Evolutionary conservation across 2,329 filamentous ascomycete species (phyloP).

Genomic region (Elsinoe arachidis): DNA sequence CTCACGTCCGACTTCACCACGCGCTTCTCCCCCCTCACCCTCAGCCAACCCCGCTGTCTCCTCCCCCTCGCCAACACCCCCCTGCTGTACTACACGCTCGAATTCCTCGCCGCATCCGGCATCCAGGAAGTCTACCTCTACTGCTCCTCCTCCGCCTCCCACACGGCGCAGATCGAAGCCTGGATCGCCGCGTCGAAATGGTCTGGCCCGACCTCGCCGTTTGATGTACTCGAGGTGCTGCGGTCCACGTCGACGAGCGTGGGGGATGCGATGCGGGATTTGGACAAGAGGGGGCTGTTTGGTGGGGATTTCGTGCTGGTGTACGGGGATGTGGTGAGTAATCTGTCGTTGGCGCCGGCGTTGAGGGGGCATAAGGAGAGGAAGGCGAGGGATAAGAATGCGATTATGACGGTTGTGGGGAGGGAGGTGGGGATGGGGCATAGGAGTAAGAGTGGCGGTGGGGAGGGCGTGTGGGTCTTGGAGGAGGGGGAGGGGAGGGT

Average conservation of each 20-base stretch:
- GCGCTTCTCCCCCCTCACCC: conserved; percentile 78
- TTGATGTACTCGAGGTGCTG: conserved; percentile 73
- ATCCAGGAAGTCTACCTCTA: conserved; percentile 94
- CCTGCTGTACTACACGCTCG: conserved; percentile 93
- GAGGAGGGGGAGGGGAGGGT: conserved; percentile 45
- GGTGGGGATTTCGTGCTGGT: conserved; percentile 87
- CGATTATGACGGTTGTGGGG: conserved; percentile 95
- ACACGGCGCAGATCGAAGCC: conserved; percentile 76
- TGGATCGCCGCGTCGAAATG: conserved; percentile 78
- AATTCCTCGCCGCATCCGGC: conserved; percentile 89
- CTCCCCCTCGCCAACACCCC: conserved; percentile 88
- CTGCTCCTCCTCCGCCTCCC: conserved; percentile 55
- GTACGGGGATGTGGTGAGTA: conserved; percentile 86
- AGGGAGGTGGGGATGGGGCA: conserved; percentile 67
- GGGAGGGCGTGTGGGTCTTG: not conserved
- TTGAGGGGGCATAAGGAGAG: conserved; percentile 72
- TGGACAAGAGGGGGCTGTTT: conserved; percentile 78
- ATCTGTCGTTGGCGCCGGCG: conserved; percentile 72
- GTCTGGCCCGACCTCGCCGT: conserved; percentile 65
- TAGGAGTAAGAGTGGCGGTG: conserved; percentile 54
- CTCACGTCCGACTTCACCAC: conserved; percentile 93
- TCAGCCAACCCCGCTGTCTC: conserved; percentile 87
- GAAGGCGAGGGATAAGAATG: conserved; percentile 76
- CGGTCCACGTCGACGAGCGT: conserved; percentile 79
- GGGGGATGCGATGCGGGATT: conserved; percentile 87